A percentile compares a stretch with the other conserved stretches of the same genome.
Conservation (phyloP, 768 basidiomycete genomes). For the Kwoniella bestiolae region DNA sequence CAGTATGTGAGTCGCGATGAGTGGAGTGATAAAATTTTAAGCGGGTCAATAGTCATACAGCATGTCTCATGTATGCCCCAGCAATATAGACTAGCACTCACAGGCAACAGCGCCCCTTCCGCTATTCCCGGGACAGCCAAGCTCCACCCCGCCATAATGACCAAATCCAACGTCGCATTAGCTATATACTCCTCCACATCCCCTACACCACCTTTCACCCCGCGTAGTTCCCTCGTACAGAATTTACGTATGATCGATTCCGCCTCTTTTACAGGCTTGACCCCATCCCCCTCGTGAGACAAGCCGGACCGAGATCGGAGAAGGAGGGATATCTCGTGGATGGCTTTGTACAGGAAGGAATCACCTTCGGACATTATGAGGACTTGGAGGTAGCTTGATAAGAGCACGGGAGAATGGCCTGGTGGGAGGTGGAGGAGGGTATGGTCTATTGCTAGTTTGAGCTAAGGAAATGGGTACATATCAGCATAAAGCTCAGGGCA, state of each 20-base stretch:
- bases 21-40: neutral
- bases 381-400: constrained; percentile 91
- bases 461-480: constrained; percentile 61
- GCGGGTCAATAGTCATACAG: no score
- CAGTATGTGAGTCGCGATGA: neutral
- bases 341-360: constrained; percentile 78
- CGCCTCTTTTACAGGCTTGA: constrained; percentile 75
- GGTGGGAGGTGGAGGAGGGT: constrained; percentile 57
- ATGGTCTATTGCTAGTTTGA: constrained; percentile 90
- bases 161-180: constrained; percentile 83
- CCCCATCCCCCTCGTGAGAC: no score
- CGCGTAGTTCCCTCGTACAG: constrained; percentile 77
- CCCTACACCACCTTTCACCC: constrained; percentile 71
- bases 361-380: constrained; percentile 96
- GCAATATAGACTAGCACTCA: no score
- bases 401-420: constrained; percentile 66
- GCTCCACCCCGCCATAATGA: constrained; percentile 82
- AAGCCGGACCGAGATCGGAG: constrained; percentile 55
- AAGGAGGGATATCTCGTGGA: constrained; percentile 70
- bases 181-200: constrained; percentile 88
- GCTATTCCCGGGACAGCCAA: constrained; percentile 59
- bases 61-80: no score
- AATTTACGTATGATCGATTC: constrained; percentile 79
- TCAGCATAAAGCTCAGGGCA: neutral
- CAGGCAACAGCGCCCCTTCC: constrained; percentile 62